Percentiles rank a stretch among this genome's conserved stretches.
phyloP scores from a whole-genome alignment of 192 early-diverging fungal species.

The Glomus cerebriforme region DNA sequence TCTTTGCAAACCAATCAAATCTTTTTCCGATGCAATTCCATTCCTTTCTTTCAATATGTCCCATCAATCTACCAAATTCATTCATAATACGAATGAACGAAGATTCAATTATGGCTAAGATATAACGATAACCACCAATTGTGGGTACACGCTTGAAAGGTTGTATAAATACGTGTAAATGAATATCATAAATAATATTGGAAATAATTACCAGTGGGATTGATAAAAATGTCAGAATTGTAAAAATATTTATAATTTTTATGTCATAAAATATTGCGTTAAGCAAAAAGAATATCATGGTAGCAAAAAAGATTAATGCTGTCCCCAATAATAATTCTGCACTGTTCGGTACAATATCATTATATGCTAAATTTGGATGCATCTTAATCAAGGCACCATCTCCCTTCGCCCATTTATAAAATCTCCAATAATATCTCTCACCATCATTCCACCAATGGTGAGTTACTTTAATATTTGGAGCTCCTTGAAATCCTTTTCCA shows the following conservation, averaged over 20 bases:
- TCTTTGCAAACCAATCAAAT: not conserved
- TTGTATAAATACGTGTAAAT: not conserved
- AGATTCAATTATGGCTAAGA: not conserved
- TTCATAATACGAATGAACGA: not conserved
- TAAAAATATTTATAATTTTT: not conserved
- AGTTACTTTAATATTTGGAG: not conserved
- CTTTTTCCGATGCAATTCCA: not conserved
- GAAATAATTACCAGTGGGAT: not conserved
- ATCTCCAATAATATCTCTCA: not conserved
- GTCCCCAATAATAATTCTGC: not conserved
- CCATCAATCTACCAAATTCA: not conserved
- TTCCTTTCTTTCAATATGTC: not conserved
- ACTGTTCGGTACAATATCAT: not conserved
- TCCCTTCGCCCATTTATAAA: not conserved
- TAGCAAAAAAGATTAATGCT: not conserved
- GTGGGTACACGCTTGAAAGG: not conserved
- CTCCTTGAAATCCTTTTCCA: not conserved
- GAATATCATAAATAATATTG: not conserved
- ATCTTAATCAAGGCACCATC: constrained; percentile 13
- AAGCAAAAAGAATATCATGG: not conserved
- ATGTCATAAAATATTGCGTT: not conserved
- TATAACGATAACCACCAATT: not conserved
- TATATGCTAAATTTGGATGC: not conserved
- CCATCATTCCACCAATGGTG: constrained; percentile 26
- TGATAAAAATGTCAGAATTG: not conserved